Base-by-base conservation (phyloP, 192 early-diverging fungal genomes). In the Coemansia pectinata region DNA sequence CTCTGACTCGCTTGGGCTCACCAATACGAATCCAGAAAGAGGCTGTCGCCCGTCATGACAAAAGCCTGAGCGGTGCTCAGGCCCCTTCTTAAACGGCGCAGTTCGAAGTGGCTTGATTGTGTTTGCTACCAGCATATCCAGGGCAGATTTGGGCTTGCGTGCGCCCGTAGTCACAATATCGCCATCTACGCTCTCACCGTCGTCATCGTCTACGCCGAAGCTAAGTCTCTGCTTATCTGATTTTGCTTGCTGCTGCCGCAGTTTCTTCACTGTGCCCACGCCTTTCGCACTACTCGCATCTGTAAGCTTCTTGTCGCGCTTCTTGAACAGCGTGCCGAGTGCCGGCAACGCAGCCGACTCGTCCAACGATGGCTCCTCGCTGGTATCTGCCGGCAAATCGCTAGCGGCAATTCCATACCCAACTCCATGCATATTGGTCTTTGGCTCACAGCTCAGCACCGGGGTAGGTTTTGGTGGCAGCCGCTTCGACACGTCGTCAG, bases 301-400 rank as follows among this genome's bases (percentile, higher is more conserved):
- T 2, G 0, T 25, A 4, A 5, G 23, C 23, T 47, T 61, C 23
- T 31, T 61, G 21, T 60, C 34, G 36, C 44, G 34, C 12, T 50
- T 47, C 39, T 67, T 67, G 31, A 77, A 82, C 52, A 82, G 9
- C 2, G 65, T 53, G 10, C 74, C 74, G n/a, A 81, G 53, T 3
- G 58, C 42, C 2, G 71, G 71, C 38, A 72, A 50, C 0, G 39
- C 21, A 25, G 44, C 6, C 5, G 47, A 23, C 23, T 25, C 62
- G 4, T 34, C 40, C 2, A 17, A 40, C 12, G 19, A 6, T 38
- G 6, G 34, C 8, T 61, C 36, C 12, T 33, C 21, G 19, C 40
- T 41, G 12, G 19, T 7, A 27, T 60, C 38, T 0, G 19, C 27
- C 15, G 66, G 57, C 15, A 76, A 52, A 5, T 45, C 57, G 36